Evolutionary conservation across 2,329 filamentous ascomycete species (phyloP).

Genomic region (Dactylellina cionopaga): DNA sequence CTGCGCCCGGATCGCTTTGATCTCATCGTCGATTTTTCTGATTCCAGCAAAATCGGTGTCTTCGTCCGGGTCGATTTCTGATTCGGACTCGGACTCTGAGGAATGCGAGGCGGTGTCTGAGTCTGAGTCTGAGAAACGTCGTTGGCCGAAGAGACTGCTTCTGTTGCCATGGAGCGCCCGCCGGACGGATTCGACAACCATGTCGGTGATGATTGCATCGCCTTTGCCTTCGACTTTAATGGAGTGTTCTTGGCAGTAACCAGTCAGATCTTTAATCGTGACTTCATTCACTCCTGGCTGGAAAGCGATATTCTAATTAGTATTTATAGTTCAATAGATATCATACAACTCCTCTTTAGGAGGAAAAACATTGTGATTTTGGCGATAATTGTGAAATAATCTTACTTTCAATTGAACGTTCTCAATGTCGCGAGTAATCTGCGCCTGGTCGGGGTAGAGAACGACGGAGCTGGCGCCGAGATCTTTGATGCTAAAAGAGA

Average conservation of each 20-base stretch:
- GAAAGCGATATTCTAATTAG: background rate
- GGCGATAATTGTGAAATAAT: slow-evolving; percentile 59
- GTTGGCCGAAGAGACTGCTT: slow-evolving; percentile 62
- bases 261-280: slow-evolving; percentile 67
- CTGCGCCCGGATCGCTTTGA: slow-evolving; percentile 54
- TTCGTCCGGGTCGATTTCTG: slow-evolving; percentile 57
- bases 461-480: slow-evolving; percentile 71
- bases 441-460: slow-evolving; percentile 71
- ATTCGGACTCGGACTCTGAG: slow-evolving; percentile 52
- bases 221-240: slow-evolving; percentile 70
- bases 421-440: slow-evolving; percentile 58
- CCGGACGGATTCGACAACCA: slow-evolving; percentile 68
- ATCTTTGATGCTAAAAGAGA: slow-evolving; percentile 69
- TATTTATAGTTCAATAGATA: background rate
- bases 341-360: background rate
- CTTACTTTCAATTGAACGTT: slow-evolving; percentile 54
- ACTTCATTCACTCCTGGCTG: slow-evolving; percentile 69
- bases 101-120: too few species aligned
- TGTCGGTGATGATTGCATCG: slow-evolving; percentile 69
- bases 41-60: slow-evolving; percentile 55
- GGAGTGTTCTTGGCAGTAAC: slow-evolving; percentile 67
- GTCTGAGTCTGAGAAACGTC: slow-evolving; percentile 60
- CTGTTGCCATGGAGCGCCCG: slow-evolving; percentile 64
- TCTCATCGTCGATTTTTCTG: slow-evolving; percentile 53
- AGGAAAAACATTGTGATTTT: background rate